A percentile compares a stretch with the other conserved stretches of the same genome.
Conservation (phyloP, 169 alveolate species). For the Cryptosporidium ryanae region DNA sequence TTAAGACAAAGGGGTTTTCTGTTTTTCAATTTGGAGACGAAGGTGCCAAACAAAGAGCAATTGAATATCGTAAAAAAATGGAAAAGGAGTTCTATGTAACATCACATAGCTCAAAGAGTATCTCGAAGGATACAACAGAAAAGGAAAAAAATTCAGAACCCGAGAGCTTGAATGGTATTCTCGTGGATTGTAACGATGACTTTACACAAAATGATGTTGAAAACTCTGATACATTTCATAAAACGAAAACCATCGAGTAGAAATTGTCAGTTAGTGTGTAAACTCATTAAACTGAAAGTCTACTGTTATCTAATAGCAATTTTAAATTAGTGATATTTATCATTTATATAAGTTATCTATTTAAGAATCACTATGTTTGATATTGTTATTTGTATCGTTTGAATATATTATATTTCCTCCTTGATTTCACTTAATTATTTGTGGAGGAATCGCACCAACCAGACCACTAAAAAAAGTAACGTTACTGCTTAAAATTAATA, state of each 20-base stretch:
- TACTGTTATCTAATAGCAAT: too few relatives aligned
- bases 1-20: constrained; percentile 79
- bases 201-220: too few relatives aligned
- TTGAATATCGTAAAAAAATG: constrained; percentile 69
- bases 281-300: too few relatives aligned
- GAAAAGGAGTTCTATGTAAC: constrained; percentile 50
- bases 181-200: too few relatives aligned
- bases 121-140: not conserved
- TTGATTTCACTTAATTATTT: constrained; percentile 19
- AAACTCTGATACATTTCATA: too few relatives aligned
- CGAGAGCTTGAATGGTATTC: too few relatives aligned
- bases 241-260: too few relatives aligned
- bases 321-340: too few relatives aligned
- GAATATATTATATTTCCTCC: not conserved
- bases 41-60: constrained; percentile 72
- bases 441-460: constrained; percentile 63
- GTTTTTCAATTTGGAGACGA: constrained; percentile 74
- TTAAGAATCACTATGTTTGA: too few relatives aligned
- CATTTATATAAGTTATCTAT: too few relatives aligned
- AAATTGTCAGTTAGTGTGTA: too few relatives aligned
- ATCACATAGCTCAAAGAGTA: constrained; percentile 12
- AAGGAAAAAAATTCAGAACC: too few relatives aligned
- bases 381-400: not conserved
- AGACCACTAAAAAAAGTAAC: constrained; percentile 38
- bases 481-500: not conserved